Conservation (phyloP, 2,329 filamentous ascomycete species). For the Verticillium klebahnii region DNA sequence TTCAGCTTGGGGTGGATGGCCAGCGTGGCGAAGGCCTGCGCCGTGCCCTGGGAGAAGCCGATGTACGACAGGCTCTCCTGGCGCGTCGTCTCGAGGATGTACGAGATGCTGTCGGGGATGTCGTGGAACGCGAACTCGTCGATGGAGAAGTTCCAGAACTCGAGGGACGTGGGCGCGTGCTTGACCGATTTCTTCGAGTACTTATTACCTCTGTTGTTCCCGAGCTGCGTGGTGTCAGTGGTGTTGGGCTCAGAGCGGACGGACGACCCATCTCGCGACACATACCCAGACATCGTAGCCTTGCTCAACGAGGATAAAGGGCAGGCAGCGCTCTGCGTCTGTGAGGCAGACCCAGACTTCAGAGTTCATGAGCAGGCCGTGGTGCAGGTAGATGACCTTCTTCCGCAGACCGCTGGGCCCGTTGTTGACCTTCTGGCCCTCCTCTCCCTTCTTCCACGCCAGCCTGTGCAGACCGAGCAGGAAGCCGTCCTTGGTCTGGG, state of each 20-base stretch:
- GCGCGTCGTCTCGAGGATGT: slow-evolving; percentile 78
- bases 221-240: slow-evolving; percentile 52
- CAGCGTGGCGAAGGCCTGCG: slow-evolving; percentile 90
- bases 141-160: slow-evolving; percentile 98
- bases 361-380: slow-evolving; percentile 96
- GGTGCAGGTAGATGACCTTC: slow-evolving; percentile 88
- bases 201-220: slow-evolving; percentile 98
- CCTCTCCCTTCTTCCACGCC: slow-evolving; percentile 77
- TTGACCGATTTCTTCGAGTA: slow-evolving; percentile 93
- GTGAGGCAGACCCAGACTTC: slow-evolving; percentile 97
- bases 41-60: slow-evolving; percentile 95
- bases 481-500: slow-evolving; percentile 92
- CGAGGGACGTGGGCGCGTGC: slow-evolving; percentile 64
- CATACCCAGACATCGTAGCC: slow-evolving; percentile 94
- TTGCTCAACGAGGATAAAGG: slow-evolving; percentile 82
- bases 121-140: slow-evolving; percentile 98
- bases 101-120: slow-evolving; percentile 90
- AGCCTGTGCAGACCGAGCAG: slow-evolving; percentile 85
- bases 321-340: slow-evolving; percentile 77
- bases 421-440: slow-evolving; percentile 71
- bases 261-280: slow-evolving; percentile 8
- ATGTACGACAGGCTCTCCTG: slow-evolving; percentile 89
- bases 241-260: not conserved
- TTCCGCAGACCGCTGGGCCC: slow-evolving; percentile 67
- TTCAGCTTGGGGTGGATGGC: slow-evolving; percentile 92